These are phyloP conservation scores for Sanghuangporus sanghuang DNA, from an alignment of 1,284 basidiomycete species.

Conservation along the genomic window DNA sequence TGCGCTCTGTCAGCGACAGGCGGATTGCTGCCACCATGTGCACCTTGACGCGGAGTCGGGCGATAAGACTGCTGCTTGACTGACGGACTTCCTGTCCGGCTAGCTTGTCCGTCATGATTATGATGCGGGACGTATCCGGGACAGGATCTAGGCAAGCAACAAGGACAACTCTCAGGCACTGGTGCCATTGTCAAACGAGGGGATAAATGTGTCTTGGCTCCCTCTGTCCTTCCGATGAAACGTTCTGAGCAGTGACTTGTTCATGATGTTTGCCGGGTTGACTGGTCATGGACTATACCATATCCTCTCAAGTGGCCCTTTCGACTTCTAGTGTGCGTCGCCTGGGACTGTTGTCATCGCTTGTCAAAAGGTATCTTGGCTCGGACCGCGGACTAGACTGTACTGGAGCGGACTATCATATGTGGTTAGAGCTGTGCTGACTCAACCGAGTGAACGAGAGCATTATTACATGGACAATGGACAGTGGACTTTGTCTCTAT, in stretches of 20 bases:
- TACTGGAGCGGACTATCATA: conserved; percentile 5
- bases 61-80: conserved; percentile 8
- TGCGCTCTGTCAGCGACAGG: conserved; percentile 10
- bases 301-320: conserved; percentile 12
- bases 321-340: conserved; percentile 14
- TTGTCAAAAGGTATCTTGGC: conserved; percentile 21
- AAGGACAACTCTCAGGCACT: conserved; percentile 6
- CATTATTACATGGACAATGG: conserved; percentile 15
- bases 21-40: conserved; percentile 24
- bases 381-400: conserved; percentile 17
- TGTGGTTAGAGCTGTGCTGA: conserved; percentile 1
- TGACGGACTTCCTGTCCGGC: background rate
- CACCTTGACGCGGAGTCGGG: conserved; percentile 18
- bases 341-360: conserved; percentile 10
- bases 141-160: conserved; percentile 17
- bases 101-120: background rate
- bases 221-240: conserved; percentile 11
- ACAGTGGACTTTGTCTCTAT: conserved; percentile 18
- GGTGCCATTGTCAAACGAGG: conserved; percentile 1
- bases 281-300: conserved; percentile 16
- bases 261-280: conserved; percentile 10
- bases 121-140: conserved; percentile 14
- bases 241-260: background rate
- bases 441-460: conserved; percentile 3
- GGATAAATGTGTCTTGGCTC: conserved; percentile 2